These are phyloP conservation scores for Mollisia scopiformis DNA, from an alignment of 2,329 filamentous ascomycete genomes.

Conservation along the genomic window DNA sequence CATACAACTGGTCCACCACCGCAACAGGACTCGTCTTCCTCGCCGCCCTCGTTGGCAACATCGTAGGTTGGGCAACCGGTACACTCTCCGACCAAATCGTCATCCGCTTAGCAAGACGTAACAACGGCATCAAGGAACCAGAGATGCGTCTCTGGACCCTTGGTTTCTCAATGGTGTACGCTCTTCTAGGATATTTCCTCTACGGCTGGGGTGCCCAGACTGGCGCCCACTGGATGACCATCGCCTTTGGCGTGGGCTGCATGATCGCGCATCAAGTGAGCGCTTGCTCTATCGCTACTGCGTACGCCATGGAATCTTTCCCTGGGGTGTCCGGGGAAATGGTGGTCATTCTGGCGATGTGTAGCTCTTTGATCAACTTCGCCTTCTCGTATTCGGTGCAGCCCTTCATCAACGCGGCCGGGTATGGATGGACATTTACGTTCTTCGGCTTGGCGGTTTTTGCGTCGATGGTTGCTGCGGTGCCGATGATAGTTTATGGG, in stretches of 20 bases:
- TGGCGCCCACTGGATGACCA: conserved; percentile 36
- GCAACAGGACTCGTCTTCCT: conserved; percentile 35
- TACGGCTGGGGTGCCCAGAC: conserved; percentile 43
- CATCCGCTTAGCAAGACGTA: conserved; percentile 38
- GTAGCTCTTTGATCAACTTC: conserved; percentile 1
- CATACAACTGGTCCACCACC: conserved; percentile 16
- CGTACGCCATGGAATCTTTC: background rate
- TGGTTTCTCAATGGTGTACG: conserved; percentile 37
- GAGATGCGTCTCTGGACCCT: conserved; percentile 44
- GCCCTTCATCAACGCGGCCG: background rate
- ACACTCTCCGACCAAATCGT: conserved; percentile 38
- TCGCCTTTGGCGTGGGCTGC: conserved; percentile 40
- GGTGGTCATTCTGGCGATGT: background rate
- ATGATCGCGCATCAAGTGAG: background rate
- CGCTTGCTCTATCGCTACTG: background rate
- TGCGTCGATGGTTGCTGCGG: background rate
- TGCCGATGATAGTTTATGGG: background rate
- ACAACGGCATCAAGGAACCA: conserved; percentile 40
- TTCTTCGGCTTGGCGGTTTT: background rate
- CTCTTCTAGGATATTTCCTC: conserved; percentile 40
- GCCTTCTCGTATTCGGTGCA: background rate
- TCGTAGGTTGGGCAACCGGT: conserved; percentile 40
- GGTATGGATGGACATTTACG: background rate
- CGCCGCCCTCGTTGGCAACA: conserved; percentile 38
- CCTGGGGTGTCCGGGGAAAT: background rate